Conservation (phyloP, 768 basidiomycete species). For the Nidularia sp. region DNA sequence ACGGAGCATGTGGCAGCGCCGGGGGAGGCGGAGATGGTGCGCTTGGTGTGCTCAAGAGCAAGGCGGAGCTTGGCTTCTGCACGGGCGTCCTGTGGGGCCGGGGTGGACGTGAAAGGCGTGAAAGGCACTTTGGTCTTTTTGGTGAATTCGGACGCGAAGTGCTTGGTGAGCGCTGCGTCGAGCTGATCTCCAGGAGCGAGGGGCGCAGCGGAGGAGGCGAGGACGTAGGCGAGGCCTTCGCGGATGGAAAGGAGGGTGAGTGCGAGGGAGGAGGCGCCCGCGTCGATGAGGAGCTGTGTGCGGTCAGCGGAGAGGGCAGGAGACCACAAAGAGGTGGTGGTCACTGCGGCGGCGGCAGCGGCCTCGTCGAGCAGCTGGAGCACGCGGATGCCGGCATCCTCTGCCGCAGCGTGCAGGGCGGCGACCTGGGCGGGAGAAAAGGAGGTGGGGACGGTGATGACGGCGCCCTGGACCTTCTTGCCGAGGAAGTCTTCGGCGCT, state of each 20-base stretch:
- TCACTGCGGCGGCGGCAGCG: constrained; percentile 66
- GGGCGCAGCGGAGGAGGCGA: constrained; percentile 48
- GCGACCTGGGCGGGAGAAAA: constrained; percentile 66
- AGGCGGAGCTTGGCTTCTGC: constrained; percentile 92
- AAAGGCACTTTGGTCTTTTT: constrained; percentile 89
- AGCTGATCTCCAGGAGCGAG: constrained; percentile 65
- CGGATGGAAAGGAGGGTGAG: constrained; percentile 71
- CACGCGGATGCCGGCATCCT: constrained; percentile 78
- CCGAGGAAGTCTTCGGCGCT: constrained; percentile 93
- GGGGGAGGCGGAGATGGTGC: constrained; percentile 82
- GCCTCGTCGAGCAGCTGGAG: constrained; percentile 87
- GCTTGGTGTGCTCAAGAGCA: constrained; percentile 92
- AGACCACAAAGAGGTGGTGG: constrained; percentile 42
- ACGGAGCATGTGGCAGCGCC: constrained; percentile 90
- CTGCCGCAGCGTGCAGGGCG: constrained; percentile 71
- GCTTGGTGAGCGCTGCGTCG: constrained; percentile 80
- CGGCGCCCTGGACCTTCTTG: constrained; percentile 70
- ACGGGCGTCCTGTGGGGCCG: constrained; percentile 58
- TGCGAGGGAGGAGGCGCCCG: constrained; percentile 71
- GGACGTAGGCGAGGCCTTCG: constrained; percentile 64
- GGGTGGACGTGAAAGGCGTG: constrained; percentile 54
- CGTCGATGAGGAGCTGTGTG: constrained; percentile 77
- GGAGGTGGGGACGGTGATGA: constrained; percentile 76
- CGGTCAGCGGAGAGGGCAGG: constrained; percentile 48
- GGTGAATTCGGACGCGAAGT: constrained; percentile 93